A percentile compares a stretch with the other conserved stretches of the same genome.
Conservation (phyloP, 1,139 yeast genomes). For the Lodderomyces beijingensis region DNA sequence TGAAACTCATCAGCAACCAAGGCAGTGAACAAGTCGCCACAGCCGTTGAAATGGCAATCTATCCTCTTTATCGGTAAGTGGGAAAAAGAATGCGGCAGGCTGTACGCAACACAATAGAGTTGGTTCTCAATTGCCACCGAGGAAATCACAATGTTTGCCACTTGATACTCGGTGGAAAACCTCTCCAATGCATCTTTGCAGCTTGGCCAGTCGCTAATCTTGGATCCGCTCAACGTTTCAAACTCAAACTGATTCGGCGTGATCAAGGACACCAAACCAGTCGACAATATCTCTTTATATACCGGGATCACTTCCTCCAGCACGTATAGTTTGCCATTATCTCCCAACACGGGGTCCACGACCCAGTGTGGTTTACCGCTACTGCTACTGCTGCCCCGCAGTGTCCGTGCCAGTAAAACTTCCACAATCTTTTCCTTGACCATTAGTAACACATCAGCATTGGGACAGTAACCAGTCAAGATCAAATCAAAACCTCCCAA, state of each 20-base stretch:
- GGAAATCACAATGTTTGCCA: constrained; percentile 31
- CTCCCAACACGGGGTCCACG: constrained; percentile 41
- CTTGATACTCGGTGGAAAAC: constrained; percentile 19
- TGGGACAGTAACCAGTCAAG: constrained; percentile 71
- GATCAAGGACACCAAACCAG: constrained; percentile 28
- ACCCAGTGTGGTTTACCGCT: constrained; percentile 29
- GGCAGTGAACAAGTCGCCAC: constrained; percentile 45
- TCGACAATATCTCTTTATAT: constrained; percentile 21
- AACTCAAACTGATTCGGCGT: constrained; percentile 43
- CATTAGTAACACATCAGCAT: constrained; percentile 45
- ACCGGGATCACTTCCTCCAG: constrained; percentile 29
- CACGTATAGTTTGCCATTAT: constrained; percentile 36
- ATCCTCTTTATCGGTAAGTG: constrained; percentile 29
- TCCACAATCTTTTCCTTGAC: constrained; percentile 36
- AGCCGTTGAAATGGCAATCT: constrained; percentile 38
- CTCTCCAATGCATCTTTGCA: constrained; percentile 18
- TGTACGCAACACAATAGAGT: constrained; percentile 34
- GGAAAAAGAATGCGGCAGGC: constrained; percentile 5
- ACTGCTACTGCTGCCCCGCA: constrained; percentile 4
- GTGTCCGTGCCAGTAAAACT: constrained; percentile 1
- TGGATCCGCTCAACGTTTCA: constrained; percentile 26
- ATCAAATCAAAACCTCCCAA: constrained; percentile 50
- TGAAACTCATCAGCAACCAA: constrained; percentile 33
- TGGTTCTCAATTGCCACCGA: constrained; percentile 28
- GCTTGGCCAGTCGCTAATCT: constrained; percentile 18